phyloP scores from a whole-genome alignment of 306 rosid species.

The Luffa aegyptiaca region DNA sequence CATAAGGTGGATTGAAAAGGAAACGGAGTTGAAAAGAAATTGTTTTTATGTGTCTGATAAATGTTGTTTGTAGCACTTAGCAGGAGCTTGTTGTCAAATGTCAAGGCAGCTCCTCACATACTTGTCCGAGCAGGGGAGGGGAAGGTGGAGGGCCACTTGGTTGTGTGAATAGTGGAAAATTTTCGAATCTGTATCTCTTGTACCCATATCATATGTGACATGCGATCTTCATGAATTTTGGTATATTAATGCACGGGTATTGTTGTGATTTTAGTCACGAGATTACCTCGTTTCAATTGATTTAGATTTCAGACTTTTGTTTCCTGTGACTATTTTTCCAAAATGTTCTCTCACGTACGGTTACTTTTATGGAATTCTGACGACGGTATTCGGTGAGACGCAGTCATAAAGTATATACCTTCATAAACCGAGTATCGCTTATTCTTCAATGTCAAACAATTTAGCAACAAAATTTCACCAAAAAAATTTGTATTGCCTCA shows the following conservation, averaged over 20 bases:
- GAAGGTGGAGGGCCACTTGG: constrained; percentile 5
- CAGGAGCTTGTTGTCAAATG: constrained; percentile 2
- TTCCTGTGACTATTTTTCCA: not conserved
- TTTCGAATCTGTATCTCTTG: not conserved
- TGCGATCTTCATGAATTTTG: constrained; percentile 1
- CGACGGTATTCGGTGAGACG: not conserved
- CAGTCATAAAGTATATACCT: not conserved
- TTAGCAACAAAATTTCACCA: too few species aligned
- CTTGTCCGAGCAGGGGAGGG: not conserved
- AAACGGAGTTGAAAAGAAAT: not conserved
- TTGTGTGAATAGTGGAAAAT: constrained; percentile 6
- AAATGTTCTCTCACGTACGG: not conserved
- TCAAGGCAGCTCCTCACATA: not conserved
- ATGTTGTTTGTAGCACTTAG: not conserved
- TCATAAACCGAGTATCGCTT: too few species aligned
- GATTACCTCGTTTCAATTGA: too few species aligned
- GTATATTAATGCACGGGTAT: not conserved
- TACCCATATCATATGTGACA: not conserved
- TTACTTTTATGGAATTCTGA: not conserved
- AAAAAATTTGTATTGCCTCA: not conserved
- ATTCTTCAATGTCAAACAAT: not conserved
- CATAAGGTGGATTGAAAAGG: constrained; percentile 16
- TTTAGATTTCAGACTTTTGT: not conserved
- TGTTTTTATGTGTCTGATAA: not conserved
- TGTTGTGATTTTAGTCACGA: not conserved